These are phyloP conservation scores for Croton setiger DNA, from an alignment of 441 rosid genomes.

Conservation along the genomic window DNA sequence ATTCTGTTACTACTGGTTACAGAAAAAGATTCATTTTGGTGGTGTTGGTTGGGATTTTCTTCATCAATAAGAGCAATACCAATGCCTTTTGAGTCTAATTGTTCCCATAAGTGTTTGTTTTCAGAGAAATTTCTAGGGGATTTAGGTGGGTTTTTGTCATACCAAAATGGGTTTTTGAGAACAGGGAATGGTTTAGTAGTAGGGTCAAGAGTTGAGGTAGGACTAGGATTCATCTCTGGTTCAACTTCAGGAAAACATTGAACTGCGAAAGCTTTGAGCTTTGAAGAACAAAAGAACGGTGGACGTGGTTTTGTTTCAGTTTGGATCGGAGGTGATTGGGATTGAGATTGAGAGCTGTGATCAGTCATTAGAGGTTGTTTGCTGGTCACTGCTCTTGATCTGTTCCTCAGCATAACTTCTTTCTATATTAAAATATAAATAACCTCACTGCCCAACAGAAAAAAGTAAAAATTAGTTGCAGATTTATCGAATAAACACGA, in stretches of 20 bases:
- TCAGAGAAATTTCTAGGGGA: slow-evolving; percentile 31
- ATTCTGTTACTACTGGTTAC: slow-evolving; percentile 36
- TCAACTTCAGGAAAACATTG: slow-evolving; percentile 44
- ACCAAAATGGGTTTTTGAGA: slow-evolving; percentile 35
- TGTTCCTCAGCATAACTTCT: slow-evolving; percentile 50
- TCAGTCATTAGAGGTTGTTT: slow-evolving; percentile 67
- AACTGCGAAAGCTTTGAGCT: slow-evolving; percentile 50
- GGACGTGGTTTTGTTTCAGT: slow-evolving; percentile 26
- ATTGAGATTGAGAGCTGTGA: slow-evolving; percentile 34
- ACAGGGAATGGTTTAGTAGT: slow-evolving; percentile 38
- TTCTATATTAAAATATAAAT: neutral
- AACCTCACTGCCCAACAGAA: slow-evolving; percentile 9
- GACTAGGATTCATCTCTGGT: slow-evolving; percentile 59
- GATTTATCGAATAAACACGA: neutral
- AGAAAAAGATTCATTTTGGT: slow-evolving; percentile 13
- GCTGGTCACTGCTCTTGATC: slow-evolving; percentile 51
- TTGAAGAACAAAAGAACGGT: slow-evolving; percentile 53
- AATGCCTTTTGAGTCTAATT: slow-evolving; percentile 42
- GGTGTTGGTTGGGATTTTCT: slow-evolving; percentile 13
- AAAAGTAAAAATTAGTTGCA: slow-evolving; percentile 1
- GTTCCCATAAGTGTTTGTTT: slow-evolving; percentile 33
- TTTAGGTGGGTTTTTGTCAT: slow-evolving; percentile 26
- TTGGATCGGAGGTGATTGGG: slow-evolving; percentile 29
- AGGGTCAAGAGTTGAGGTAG: slow-evolving; percentile 57
- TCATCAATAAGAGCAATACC: slow-evolving; percentile 57